Evolutionary conservation across 2,329 filamentous ascomycete species (phyloP).

Genomic region (Cryphonectria parasitica): DNA sequence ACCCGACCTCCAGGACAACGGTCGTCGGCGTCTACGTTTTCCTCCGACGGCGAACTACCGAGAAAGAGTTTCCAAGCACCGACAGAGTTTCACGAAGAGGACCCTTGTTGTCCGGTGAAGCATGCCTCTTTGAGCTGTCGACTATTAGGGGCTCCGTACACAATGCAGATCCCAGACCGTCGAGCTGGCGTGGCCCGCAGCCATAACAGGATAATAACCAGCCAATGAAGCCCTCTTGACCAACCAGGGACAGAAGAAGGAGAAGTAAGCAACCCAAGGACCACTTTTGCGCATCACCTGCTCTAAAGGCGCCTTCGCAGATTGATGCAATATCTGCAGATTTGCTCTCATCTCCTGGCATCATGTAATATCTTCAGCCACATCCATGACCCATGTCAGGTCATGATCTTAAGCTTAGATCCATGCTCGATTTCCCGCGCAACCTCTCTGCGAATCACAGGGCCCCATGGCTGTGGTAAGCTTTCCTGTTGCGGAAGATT

Average conservation of each 20-base stretch:
- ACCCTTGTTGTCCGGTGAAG: background rate
- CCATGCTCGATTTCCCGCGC: constrained; percentile 21
- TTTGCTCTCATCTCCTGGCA: constrained; percentile 19
- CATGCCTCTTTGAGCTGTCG: constrained; percentile 9
- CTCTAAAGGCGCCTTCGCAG: constrained; percentile 5
- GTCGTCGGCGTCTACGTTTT: background rate
- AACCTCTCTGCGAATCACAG: constrained; percentile 14
- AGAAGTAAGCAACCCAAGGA: background rate
- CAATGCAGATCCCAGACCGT: background rate
- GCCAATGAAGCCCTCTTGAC: background rate
- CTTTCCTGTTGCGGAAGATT: constrained; percentile 22
- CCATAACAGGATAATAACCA: background rate
- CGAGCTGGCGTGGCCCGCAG: constrained; percentile 1
- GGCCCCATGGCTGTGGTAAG: constrained; percentile 17
- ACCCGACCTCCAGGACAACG: background rate
- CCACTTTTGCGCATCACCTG: background rate
- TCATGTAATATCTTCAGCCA: constrained; percentile 1
- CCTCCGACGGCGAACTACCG: constrained; percentile 10
- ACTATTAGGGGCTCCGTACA: background rate
- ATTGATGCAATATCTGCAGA: constrained; percentile 24
- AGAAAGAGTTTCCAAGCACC: constrained; percentile 4
- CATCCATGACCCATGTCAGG: constrained; percentile 11
- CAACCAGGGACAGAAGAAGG: background rate
- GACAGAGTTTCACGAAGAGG: background rate
- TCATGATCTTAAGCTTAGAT: constrained; percentile 16